Conservation (phyloP, 192 early-diverging fungal species). For the Podila horticola region DNA sequence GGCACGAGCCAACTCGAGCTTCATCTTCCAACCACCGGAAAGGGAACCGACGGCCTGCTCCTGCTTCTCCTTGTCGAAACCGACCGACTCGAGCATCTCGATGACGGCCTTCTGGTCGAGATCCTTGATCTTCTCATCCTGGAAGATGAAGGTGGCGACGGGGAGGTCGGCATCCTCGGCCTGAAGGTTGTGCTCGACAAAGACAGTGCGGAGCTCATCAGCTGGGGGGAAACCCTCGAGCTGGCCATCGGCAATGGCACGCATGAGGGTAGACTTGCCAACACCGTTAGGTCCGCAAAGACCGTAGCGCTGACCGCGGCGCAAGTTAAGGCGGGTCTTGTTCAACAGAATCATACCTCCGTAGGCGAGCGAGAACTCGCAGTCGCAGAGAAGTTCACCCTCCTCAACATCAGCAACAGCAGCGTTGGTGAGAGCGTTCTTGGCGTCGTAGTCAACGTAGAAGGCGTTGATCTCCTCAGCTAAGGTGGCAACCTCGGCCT, state of each 20-base stretch:
- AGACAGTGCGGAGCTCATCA: slow-evolving; percentile 78
- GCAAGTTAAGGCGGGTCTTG: slow-evolving; percentile 69
- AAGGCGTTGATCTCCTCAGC: slow-evolving; percentile 57
- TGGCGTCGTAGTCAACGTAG: slow-evolving; percentile 54
- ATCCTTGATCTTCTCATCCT: slow-evolving; percentile 65
- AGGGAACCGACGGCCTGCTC: slow-evolving; percentile 77
- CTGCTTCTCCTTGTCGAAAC: slow-evolving; percentile 74
- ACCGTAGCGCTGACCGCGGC: slow-evolving; percentile 85
- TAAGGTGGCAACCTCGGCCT: slow-evolving; percentile 60
- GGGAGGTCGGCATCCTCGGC: slow-evolving; percentile 77
- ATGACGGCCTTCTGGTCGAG: slow-evolving; percentile 61
- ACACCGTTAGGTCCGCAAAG: slow-evolving; percentile 85
- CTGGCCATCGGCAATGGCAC: slow-evolving; percentile 85
- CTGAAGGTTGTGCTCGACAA: slow-evolving; percentile 83
- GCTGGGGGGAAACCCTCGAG: slow-evolving; percentile 76
- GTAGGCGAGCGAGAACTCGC: slow-evolving; percentile 86
- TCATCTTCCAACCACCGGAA: slow-evolving; percentile 94
- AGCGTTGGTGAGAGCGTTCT: slow-evolving; percentile 54
- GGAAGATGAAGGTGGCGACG: slow-evolving; percentile 73
- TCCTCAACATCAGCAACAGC: slow-evolving; percentile 63
- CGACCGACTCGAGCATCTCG: slow-evolving; percentile 66
- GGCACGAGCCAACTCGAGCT: slow-evolving; percentile 87
- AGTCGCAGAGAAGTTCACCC: slow-evolving; percentile 72
- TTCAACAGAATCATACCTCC: slow-evolving; percentile 86
- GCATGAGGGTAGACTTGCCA: slow-evolving; percentile 89